Evolutionary conservation across 805 yeast species (phyloP), one percentile per base, ranked within the genome.

Genomic region (Martiniozyma abietophila): DNA sequence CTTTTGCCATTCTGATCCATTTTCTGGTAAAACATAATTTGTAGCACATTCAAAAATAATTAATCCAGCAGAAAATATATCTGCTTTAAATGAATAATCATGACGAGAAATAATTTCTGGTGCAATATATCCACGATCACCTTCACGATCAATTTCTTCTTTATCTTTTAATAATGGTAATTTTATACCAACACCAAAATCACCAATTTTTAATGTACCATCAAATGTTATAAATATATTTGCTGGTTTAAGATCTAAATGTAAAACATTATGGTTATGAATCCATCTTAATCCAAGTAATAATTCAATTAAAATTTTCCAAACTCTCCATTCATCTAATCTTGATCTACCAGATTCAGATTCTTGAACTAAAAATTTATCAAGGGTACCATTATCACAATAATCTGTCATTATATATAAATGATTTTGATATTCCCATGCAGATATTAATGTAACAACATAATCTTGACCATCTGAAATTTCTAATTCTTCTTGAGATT

Each of bases 1-100:
- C 55, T 88, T 86, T 46, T 94, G 94, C 98, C 98, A 92, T 20
- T 94, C 88, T 10, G 84, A 71, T 5, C 98, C 98, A 53, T 92
- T 88, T 47, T 89, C 97, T 1, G 98, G 98, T 33, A 92, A 63
- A 3, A 86, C 76, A 29, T 92, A 88, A 58, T 92, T 92, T 2
- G 97, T 95, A 2, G 98, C 97, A 47, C 85, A 80, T 55, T 92
- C 98, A 32, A 92, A 80, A 65, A 92, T 80, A 43, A 92, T 82
- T 39, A 92, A 64, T 1, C 98, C 98, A 32, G 88, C 69, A n/a
- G 95, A 81, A 54, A 92, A 92, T 4, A 92, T 77, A 54, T 92
- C 98, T 1, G 97, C 97, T 34, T 89, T 86, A 46, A 80, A 83
- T 26, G 85, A 86, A 53, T 92, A 92, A 28, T 72, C 69, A 52